Base-by-base conservation (phyloP, 2,329 filamentous ascomycete species). In the Xylariaceae sp. region DNA sequence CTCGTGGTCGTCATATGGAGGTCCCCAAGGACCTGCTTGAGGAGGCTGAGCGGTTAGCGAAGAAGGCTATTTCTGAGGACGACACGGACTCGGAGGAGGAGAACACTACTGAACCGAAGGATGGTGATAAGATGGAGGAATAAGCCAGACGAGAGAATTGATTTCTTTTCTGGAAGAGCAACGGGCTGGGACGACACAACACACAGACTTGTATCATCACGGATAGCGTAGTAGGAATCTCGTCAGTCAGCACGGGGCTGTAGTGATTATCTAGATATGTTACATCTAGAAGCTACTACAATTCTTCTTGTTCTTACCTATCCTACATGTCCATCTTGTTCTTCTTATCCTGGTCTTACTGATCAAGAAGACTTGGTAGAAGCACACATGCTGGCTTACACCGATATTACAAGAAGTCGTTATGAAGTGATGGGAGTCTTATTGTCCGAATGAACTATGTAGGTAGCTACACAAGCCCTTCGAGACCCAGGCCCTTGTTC, bases 11-110 rank as follows among this genome's bases (percentile, higher is more conserved):
- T 70, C 94, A 99, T 73, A 83, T 93, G 76, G 91, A 96, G 76
- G 94, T 99, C 60, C 94, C 94, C 59, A 92, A 90, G 80, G 89
- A 92, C 66, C 76, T 99, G 69, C 80, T 88, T 60, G 92, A 96
- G 74, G 93, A 97, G 79, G 94, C 94, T 11, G 91, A 97, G 82
- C 87, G 86, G 75, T 83, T 93, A 77, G 94, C 94, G 55, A 96
- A 94, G 85, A 92, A 90, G 76, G 86, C 89, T 56, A 79, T 96
- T 68, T 92, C 96, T 70, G 88, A 86, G 34, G 91, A 96, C 23
- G 92, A 96, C 63, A 90, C 96, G 63, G 90, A 42, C 37, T 9
- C 13, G 10, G 42, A 94, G 13, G 88, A 90, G 48, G 79, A 66
- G 64, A 90, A 96, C 63, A 90, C 94, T n/a, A 87, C 90, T 47